Base-by-base conservation (phyloP, 1,284 basidiomycete species). In the Tilletia indica region DNA sequence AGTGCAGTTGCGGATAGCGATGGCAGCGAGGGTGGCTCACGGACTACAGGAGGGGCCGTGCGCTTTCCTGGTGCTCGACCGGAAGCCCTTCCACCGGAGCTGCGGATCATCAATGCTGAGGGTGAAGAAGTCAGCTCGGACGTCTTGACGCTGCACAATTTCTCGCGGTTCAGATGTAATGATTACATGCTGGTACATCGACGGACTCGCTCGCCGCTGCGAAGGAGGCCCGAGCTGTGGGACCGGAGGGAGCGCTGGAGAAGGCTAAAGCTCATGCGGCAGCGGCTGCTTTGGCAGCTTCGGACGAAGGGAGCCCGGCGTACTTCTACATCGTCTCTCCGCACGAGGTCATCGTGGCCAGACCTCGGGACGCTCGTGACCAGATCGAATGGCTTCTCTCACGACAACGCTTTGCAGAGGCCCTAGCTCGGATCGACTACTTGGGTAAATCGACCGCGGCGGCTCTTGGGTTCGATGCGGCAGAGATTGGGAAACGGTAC, bases 301-400 rank as follows among this genome's bases (percentile, higher is more conserved):
- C 61, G 68, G 68, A 48, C 4, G 38, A 38, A 34, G 54, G 58
- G 21, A n/a, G 45, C 25, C 66, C 68, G 21, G 88, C 73, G 21
- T 67, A 85, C 70, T 93, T 95, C 81, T 89, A 95, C 48, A 92
- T 97, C 31, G 85, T 93, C 74, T 93, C 91, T 74, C 97, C 96
- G 0, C 88, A 89, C 76, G 94, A 95, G 78, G 86, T 98, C 39
- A 90, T 98, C 48, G 86, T 94, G 2, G 94, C 94, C 3, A 89
- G 90, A 75, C 91, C 92, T 31, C 87, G 97, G 70, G 95, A 97
- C 86, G 89, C 89, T 81, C 89, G 89, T 78, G 97, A 99, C 84
- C 94, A 97, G 81, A 89, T 99, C 64, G 87, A 89, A 12, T 99
- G 96, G 96, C 87, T 99, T 19, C 90, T 98, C 19, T 93, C 97